Percentiles rank a stretch among this genome's conserved stretches.
These are phyloP conservation scores for Emergomyces africanus DNA, from an alignment of 2,329 filamentous ascomycete genomes.

Conservation along the genomic window DNA sequence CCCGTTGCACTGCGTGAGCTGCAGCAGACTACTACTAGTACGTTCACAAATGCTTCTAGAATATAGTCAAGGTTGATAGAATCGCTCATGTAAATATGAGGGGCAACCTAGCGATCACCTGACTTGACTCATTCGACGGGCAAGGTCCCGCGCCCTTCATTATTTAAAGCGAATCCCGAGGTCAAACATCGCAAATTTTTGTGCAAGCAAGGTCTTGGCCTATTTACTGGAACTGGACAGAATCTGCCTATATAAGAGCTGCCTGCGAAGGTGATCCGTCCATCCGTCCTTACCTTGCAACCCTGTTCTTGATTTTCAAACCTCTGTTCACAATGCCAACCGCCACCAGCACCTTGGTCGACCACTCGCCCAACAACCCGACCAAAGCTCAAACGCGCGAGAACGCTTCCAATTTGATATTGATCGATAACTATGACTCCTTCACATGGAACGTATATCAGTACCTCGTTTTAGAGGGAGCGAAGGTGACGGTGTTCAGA, in stretches of 20 bases:
- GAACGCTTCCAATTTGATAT: constrained; percentile 76
- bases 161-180: no score
- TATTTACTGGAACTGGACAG: background rate
- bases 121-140: background rate
- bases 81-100: no score
- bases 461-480: constrained; percentile 92
- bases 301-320: background rate
- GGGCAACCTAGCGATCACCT: no score
- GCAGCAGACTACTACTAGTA: no score
- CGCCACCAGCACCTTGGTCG: constrained; percentile 40
- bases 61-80: no score
- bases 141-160: no score
- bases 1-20: no score
- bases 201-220: background rate
- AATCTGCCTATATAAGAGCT: background rate
- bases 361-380: constrained; percentile 74
- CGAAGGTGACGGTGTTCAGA: constrained; percentile 74
- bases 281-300: background rate
- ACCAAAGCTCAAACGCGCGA: constrained; percentile 58
- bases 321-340: constrained; percentile 1
- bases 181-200: background rate
- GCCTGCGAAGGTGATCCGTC: background rate
- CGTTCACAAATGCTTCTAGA: no score
- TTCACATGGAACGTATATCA: constrained; percentile 99
- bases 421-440: constrained; percentile 99